A percentile compares a stretch with the other conserved stretches of the same genome.
These are phyloP conservation scores for Cudoniella acicularis DNA, from an alignment of 495 filamentous ascomycete species.

Conservation along the genomic window DNA sequence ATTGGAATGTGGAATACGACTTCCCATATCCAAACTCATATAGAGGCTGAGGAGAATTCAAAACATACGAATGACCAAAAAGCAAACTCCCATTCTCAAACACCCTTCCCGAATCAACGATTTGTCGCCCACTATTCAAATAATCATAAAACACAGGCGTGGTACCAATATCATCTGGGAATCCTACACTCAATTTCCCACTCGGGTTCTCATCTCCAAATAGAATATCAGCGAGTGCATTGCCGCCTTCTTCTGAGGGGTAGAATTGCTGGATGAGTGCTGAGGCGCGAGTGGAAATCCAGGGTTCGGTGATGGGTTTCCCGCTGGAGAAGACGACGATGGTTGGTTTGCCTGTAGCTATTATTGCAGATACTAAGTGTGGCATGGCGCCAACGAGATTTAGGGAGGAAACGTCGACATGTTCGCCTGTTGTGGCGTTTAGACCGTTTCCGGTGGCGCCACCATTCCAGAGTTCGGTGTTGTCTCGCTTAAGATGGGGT, in stretches of 20 bases:
- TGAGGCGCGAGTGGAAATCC: slow-evolving; percentile 56
- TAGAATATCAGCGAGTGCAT: slow-evolving; percentile 81
- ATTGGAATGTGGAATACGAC: slow-evolving; percentile 60
- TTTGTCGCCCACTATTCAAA: slow-evolving; percentile 55
- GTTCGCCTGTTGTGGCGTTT: slow-evolving; percentile 70
- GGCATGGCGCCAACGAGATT: slow-evolving; percentile 68
- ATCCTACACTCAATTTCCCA: slow-evolving; percentile 61
- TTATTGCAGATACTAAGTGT: slow-evolving; percentile 58
- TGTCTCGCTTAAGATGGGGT: slow-evolving; percentile 45
- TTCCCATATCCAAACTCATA: slow-evolving; percentile 68
- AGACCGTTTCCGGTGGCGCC: no score
- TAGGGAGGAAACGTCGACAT: slow-evolving; percentile 59
- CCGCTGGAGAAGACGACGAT: slow-evolving; percentile 66
- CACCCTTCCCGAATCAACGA: slow-evolving; percentile 42
- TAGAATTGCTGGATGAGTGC: slow-evolving; percentile 71
- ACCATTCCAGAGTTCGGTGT: slow-evolving; percentile 63
- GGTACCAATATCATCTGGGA: slow-evolving; percentile 60
- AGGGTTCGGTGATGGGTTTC: slow-evolving; percentile 65
- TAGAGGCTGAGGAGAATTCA: slow-evolving; percentile 50
- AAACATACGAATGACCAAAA: slow-evolving; percentile 65
- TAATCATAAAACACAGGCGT: slow-evolving; percentile 70
- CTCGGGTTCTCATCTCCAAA: slow-evolving; percentile 86
- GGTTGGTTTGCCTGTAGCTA: slow-evolving; percentile 62
- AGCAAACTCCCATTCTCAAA: slow-evolving; percentile 53
- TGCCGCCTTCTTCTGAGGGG: slow-evolving; percentile 76